Conservation (phyloP, 139 green algal species). For the Chlamydomonas asymmetrica region DNA sequence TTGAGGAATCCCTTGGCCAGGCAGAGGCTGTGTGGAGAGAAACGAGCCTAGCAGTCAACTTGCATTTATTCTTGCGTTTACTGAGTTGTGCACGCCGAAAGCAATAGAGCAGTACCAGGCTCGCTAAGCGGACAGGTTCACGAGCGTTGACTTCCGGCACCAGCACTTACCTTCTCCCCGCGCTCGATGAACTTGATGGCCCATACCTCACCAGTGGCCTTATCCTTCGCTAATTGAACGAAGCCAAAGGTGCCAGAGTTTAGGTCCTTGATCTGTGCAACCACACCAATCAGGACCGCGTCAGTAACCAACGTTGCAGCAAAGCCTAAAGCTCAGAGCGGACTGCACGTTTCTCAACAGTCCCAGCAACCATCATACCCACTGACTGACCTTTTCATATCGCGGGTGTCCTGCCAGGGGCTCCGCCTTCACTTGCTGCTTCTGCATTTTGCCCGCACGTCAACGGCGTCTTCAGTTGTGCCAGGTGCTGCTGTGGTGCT, state of each 20-base stretch:
- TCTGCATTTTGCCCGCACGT: conserved; percentile 9
- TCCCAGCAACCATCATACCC: background rate
- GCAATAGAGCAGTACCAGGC: no score
- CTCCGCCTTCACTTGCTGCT: conserved; percentile 24
- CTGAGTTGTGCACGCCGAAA: no score
- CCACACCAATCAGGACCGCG: background rate
- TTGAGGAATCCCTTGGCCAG: no score
- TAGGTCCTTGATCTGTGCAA: conserved; percentile 47
- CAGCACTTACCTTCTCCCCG: conserved; percentile 60
- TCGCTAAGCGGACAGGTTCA: no score
- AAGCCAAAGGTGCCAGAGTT: conserved; percentile 92
- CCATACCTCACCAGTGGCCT: conserved; percentile 67
- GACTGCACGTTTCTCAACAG: background rate
- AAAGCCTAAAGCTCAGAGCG: background rate
- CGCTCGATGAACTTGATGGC: conserved; percentile 71
- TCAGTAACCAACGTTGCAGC: background rate
- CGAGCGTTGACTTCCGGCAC: no score
- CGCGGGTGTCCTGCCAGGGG: conserved; percentile 47
- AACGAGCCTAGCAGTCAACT: no score
- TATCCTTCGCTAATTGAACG: conserved; percentile 80
- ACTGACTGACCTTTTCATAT: conserved; percentile 57
- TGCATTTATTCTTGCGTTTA: no score
- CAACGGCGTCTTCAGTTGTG: background rate
- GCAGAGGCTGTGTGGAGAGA: no score
- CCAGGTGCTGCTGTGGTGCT: background rate